Evolutionary conservation across 2,329 filamentous ascomycete species (phyloP).

Genomic region (Ascochyta rabiei): DNA sequence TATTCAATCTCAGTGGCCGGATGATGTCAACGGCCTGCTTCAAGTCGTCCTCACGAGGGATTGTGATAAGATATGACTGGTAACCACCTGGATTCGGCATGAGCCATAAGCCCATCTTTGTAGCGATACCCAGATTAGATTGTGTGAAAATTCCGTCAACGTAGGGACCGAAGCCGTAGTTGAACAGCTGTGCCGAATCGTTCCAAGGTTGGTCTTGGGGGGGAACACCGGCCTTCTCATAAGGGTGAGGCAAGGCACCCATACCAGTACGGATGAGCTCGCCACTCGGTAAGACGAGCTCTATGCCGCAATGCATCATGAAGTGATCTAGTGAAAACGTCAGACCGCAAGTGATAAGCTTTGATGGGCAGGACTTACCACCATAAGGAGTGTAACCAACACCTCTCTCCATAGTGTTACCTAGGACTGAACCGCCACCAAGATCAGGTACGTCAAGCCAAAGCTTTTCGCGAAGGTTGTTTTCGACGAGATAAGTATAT

Average conservation of each 20-base stretch:
- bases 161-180: slow-evolving; percentile 43
- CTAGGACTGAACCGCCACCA: slow-evolving; percentile 39
- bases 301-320: slow-evolving; percentile 33
- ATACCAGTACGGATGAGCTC: slow-evolving; percentile 50
- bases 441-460: slow-evolving; percentile 51
- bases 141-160: slow-evolving; percentile 55
- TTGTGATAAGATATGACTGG: slow-evolving; percentile 49
- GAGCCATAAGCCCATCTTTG: slow-evolving; percentile 45
- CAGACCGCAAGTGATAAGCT: too few relatives aligned
- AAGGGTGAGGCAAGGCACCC: slow-evolving; percentile 43
- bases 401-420: slow-evolving; percentile 42
- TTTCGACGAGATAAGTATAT: slow-evolving; percentile 50
- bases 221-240: neutral
- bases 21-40: slow-evolving; percentile 57
- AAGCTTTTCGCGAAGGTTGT: slow-evolving; percentile 42
- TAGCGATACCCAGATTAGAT: slow-evolving; percentile 57
- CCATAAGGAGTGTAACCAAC: slow-evolving; percentile 44
- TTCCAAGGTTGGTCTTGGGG: slow-evolving; percentile 15
- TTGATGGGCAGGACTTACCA: neutral
- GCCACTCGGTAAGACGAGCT: slow-evolving; percentile 51
- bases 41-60: slow-evolving; percentile 57
- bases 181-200: slow-evolving; percentile 24
- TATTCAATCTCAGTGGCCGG: slow-evolving; percentile 42
- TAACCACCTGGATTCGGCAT: slow-evolving; percentile 58
- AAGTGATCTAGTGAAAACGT: too few relatives aligned